Evolutionary conservation across 176 grass and related monocot genomes (phyloP).

Genomic region (Tillandsia fasciculata): DNA sequence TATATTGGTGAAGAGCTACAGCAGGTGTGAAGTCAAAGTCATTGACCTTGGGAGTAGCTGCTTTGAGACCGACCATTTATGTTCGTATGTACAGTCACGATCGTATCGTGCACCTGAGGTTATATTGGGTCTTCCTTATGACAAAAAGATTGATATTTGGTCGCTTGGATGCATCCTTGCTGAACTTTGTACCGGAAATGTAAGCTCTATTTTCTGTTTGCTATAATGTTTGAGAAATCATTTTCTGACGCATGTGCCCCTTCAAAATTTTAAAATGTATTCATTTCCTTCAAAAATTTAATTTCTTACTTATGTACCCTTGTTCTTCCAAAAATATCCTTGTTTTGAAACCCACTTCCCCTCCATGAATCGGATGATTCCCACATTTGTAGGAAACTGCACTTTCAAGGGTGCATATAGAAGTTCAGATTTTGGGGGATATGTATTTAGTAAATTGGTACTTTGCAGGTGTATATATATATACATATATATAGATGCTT

Average conservation of each 20-base stretch:
- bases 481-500: not conserved
- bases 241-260: not conserved
- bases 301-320: too few species aligned
- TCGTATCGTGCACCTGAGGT: constrained; percentile 97
- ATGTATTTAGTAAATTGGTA: too few species aligned
- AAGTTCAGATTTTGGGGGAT: too few species aligned
- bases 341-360: too few species aligned
- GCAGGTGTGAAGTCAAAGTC: constrained; percentile 96
- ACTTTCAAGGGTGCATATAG: too few species aligned
- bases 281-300: too few species aligned
- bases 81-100: constrained; percentile 89
- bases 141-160: constrained; percentile 99
- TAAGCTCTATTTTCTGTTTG: constrained; percentile 34
- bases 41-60: constrained; percentile 99
- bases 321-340: too few species aligned
- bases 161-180: constrained; percentile 97
- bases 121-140: constrained; percentile 87
- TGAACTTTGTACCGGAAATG: constrained; percentile 98
- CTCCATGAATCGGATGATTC: too few species aligned
- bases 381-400: too few species aligned
- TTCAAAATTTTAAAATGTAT: too few species aligned
- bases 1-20: constrained; percentile 98
- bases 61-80: constrained; percentile 96
- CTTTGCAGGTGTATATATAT: too few species aligned
- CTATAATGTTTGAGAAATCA: not conserved